Evolutionary conservation across 805 yeast species (phyloP).

Genomic region (Candida patagonica): DNA sequence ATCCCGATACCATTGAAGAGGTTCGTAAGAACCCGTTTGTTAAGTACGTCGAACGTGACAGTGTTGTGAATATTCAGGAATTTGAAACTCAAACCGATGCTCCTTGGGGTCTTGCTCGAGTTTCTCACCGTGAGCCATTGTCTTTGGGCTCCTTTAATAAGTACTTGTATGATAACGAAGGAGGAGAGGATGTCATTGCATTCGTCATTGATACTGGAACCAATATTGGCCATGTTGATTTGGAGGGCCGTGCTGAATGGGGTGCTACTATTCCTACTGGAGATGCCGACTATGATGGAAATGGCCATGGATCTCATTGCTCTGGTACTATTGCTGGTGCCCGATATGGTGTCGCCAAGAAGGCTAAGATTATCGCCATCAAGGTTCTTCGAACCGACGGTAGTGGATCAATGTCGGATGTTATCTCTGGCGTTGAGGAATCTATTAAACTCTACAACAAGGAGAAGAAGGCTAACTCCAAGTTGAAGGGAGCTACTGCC

Average conservation of each 20-base stretch:
- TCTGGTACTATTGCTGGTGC: conserved; percentile 56
- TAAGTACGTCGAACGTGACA: conserved; percentile 55
- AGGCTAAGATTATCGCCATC: conserved; percentile 49
- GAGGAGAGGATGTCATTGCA: conserved; percentile 58
- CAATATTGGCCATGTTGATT: conserved; percentile 41
- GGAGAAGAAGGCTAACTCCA: conserved; percentile 31
- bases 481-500: conserved; percentile 52
- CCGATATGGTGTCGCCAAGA: conserved; percentile 53
- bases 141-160: conserved; percentile 49
- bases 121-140: conserved; percentile 56
- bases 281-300: conserved; percentile 42
- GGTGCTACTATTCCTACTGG: conserved; percentile 46
- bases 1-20: conserved; percentile 61
- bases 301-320: conserved; percentile 62
- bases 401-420: conserved; percentile 51
- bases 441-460: conserved; percentile 42
- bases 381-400: conserved; percentile 54
- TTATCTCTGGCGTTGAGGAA: conserved; percentile 52
- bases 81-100: conserved; percentile 48
- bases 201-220: conserved; percentile 81
- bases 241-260: conserved; percentile 54
- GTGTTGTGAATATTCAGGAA: conserved; percentile 41
- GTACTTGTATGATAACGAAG: conserved; percentile 51
- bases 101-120: conserved; percentile 70
- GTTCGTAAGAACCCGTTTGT: conserved; percentile 51